phyloP scores from a whole-genome alignment of 495 filamentous ascomycete species.

The Xylaria sp. region DNA sequence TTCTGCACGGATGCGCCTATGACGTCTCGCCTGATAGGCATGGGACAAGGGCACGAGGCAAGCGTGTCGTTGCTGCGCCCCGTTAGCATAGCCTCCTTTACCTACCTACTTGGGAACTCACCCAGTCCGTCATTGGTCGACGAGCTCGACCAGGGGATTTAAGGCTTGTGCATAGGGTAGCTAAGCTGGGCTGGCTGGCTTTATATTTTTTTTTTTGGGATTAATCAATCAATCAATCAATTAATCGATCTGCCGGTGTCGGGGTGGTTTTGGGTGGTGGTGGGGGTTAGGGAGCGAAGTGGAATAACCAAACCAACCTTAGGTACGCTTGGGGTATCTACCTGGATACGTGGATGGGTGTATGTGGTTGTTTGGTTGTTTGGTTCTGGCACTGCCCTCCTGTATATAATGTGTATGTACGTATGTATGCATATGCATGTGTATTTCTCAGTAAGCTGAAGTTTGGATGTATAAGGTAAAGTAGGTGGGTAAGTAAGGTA shows the following conservation, averaged over 20 bases:
- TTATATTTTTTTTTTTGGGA: too few species aligned
- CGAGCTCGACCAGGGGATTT: neutral
- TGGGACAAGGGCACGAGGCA: neutral
- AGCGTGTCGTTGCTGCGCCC: conserved; percentile 18
- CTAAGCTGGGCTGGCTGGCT: too few species aligned
- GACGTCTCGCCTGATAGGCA: neutral
- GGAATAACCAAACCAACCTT: neutral
- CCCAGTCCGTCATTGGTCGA: conserved; percentile 9
- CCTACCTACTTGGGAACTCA: conserved; percentile 25
- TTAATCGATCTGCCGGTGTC: neutral
- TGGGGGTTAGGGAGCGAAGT: neutral
- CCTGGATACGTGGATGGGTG: too few species aligned
- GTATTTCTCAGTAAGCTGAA: too few species aligned
- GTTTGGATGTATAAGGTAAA: too few species aligned
- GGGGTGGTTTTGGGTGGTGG: neutral
- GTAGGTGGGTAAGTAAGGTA: too few species aligned
- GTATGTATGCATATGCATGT: neutral
- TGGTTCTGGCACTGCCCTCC: too few species aligned
- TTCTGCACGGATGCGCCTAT: neutral
- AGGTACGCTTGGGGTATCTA: too few species aligned
- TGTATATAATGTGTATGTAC: neutral
- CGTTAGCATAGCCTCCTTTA: conserved; percentile 26
- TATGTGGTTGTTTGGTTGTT: too few species aligned
- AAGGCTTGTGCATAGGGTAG: neutral
- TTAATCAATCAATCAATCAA: neutral